Evolutionary conservation across 768 basidiomycete genomes (phyloP), one percentile per base, ranked within the genome.

Genomic region (Auriscalpium orientale): DNA sequence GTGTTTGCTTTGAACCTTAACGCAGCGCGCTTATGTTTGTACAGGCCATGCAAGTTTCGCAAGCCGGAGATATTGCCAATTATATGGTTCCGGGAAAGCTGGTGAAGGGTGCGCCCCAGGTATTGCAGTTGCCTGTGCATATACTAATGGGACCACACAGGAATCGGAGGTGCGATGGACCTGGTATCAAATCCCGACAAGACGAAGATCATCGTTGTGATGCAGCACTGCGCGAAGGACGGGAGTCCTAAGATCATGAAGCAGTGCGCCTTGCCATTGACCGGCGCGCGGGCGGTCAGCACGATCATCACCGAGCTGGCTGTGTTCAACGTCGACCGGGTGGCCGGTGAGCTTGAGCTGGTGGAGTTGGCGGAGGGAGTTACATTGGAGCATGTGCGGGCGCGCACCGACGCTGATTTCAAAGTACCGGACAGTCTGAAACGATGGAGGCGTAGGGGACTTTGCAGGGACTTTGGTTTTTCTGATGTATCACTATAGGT

Each of bases 51-150:
- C 82, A 97, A 78, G 93, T 97, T 46, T 91, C 90, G 2, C 84
- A 90, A 61, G 82, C 83, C 5, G 93, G 90, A 49, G 94, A 97
- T 66, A 86, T 97, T 58, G 94, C 94, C 51, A 97, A 97, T 76
- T 97, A 90, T 70, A 97, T 95, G 93, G 92, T 95, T 66, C 94
- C 93, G 10, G 91, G 91, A 11, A 94, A 95, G 74, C 79, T 91
- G 67, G 78, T 91, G 35, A 90, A 88, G 77, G 88, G 87, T 80
- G 60, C 12, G 67, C 57, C 15, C 11, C 9, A 45, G 13, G 7
- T 13, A 4, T 45, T 8, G 18, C 49, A 10, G 6, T 28, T 12
- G 28, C 22, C 15, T 44, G 37, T 5, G 20, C 20, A 47, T 20
- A 12, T 28, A 8, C 46, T 38, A 22, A 46, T 37, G n/a, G 12